A percentile compares a stretch with the other conserved stretches of the same genome.
Evolutionary conservation across 108 stramenopile species (phyloP).

Genomic region (Skeletonema costatum): DNA sequence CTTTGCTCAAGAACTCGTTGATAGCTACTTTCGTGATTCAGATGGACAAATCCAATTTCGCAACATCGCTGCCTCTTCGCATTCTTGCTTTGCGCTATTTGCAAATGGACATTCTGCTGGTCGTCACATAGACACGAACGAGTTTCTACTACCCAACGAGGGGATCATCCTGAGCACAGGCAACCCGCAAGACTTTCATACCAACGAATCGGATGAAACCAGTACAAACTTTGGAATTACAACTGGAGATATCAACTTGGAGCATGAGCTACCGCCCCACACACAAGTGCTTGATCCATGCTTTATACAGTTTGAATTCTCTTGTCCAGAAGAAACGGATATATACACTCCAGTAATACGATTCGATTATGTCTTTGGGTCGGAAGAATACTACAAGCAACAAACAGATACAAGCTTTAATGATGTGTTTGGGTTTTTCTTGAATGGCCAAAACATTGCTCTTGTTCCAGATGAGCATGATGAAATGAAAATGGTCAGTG

Average conservation of each 20-base stretch:
- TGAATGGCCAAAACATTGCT: slow-evolving; percentile 45
- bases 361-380: slow-evolving; percentile 45
- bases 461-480: slow-evolving; percentile 5
- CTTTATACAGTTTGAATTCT: slow-evolving; percentile 33
- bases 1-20: slow-evolving; percentile 12
- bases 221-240: slow-evolving; percentile 7
- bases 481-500: not conserved
- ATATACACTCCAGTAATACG: slow-evolving; percentile 24
- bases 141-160: slow-evolving; percentile 23
- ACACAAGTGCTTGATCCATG: slow-evolving; percentile 21
- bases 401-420: slow-evolving; percentile 10
- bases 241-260: slow-evolving; percentile 21
- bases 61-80: slow-evolving; percentile 21
- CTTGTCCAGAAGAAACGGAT: slow-evolving; percentile 16
- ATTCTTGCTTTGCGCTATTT: slow-evolving; percentile 33
- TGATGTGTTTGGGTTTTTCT: slow-evolving; percentile 43
- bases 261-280: not conserved
- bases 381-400: slow-evolving; percentile 41
- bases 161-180: slow-evolving; percentile 34
- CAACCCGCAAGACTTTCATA: slow-evolving; percentile 22
- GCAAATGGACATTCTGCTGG: slow-evolving; percentile 29
- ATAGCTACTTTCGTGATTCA: slow-evolving; percentile 19
- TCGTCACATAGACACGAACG: not conserved
- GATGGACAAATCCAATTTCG: slow-evolving; percentile 34
- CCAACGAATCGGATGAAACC: slow-evolving; percentile 20